Conservation (phyloP, 345 rosid genomes). For the Sisymbrium irio region DNA sequence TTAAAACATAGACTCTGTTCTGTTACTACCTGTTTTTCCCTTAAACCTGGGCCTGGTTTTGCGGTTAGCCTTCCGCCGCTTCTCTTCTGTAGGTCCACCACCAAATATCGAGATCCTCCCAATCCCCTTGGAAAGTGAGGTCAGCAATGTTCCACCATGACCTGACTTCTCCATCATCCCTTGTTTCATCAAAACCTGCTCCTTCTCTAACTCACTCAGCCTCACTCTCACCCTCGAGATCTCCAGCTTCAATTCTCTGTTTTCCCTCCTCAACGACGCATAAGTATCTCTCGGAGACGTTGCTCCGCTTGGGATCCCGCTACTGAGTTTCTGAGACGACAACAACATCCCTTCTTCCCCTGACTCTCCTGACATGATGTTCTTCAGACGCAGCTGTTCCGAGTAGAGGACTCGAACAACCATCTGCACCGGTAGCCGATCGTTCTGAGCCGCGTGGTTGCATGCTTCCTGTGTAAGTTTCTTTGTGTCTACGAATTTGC, state of each 20-base stretch:
- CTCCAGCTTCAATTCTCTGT: constrained; percentile 90
- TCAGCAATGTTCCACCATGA: constrained; percentile 59
- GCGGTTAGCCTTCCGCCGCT: constrained; percentile 53
- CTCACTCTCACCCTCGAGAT: constrained; percentile 96
- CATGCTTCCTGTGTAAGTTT: constrained; percentile 36
- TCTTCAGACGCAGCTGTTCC: constrained; percentile 54
- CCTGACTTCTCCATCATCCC: constrained; percentile 72
- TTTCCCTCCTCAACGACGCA: constrained; percentile 92
- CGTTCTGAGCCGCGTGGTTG: constrained; percentile 40
- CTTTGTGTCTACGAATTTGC: constrained; percentile 65
- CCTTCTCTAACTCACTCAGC: constrained; percentile 87
- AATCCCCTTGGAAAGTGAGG: constrained; percentile 73
- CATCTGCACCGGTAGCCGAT: constrained; percentile 36
- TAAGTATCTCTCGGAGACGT: constrained; percentile 90
- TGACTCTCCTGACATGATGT: constrained; percentile 53
- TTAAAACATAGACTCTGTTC: constrained; percentile 18
- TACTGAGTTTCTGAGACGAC: constrained; percentile 45
- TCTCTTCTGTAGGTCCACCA: constrained; percentile 57
- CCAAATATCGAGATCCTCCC: constrained; percentile 64
- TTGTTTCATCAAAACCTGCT: constrained; percentile 86
- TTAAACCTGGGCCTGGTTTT: constrained; percentile 47
- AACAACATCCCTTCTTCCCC: constrained; percentile 49
- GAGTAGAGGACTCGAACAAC: constrained; percentile 29
- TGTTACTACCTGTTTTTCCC: constrained; percentile 50
- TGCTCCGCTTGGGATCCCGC: constrained; percentile 78